Evolutionary conservation across 2,329 filamentous ascomycete species (phyloP).

Genomic region (Stagonosporopsis rhizophila): DNA sequence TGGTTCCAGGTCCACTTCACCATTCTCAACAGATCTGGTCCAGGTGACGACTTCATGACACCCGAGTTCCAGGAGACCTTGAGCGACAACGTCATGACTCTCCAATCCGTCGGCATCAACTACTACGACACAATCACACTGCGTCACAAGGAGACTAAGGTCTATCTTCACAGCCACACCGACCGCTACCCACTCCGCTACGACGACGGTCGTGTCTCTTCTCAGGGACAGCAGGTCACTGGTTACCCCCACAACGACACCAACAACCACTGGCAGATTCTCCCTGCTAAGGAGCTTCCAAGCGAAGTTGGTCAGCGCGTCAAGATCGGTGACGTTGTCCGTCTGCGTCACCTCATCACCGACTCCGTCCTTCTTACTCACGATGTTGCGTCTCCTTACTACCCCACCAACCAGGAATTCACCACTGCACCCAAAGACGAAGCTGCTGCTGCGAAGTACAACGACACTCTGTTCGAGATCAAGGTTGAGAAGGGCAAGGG

Average conservation of each 20-base stretch:
- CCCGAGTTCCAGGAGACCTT: conserved; percentile 98
- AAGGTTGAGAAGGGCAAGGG: conserved; percentile 84
- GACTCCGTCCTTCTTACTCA: conserved; percentile 88
- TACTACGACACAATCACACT: conserved; percentile 90
- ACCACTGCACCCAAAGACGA: conserved; percentile 79
- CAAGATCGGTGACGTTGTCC: conserved; percentile 83
- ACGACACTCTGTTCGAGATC: conserved; percentile 93
- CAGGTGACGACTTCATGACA: conserved; percentile 98
- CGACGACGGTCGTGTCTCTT: conserved; percentile 95
- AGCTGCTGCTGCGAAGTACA: conserved; percentile 74
- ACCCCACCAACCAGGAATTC: conserved; percentile 98
- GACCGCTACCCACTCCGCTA: conserved; percentile 92
- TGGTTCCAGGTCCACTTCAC: conserved; percentile 99
- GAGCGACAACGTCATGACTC: conserved; percentile 90
- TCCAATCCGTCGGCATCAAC: conserved; percentile 83
- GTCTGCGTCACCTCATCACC: conserved; percentile 85
- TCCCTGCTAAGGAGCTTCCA: conserved; percentile 65
- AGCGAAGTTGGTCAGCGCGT: conserved; percentile 70
- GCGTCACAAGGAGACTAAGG: conserved; percentile 96
- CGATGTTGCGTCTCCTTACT: conserved; percentile 95
- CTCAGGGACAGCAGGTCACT: conserved; percentile 95
- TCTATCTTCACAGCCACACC: conserved; percentile 91
- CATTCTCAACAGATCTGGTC: conserved; percentile 85
- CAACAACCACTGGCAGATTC: conserved; percentile 97
- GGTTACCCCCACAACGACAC: conserved; percentile 98